Evolutionary conservation across 1,139 yeast species (phyloP).

Genomic region (Candida tropicalis): DNA sequence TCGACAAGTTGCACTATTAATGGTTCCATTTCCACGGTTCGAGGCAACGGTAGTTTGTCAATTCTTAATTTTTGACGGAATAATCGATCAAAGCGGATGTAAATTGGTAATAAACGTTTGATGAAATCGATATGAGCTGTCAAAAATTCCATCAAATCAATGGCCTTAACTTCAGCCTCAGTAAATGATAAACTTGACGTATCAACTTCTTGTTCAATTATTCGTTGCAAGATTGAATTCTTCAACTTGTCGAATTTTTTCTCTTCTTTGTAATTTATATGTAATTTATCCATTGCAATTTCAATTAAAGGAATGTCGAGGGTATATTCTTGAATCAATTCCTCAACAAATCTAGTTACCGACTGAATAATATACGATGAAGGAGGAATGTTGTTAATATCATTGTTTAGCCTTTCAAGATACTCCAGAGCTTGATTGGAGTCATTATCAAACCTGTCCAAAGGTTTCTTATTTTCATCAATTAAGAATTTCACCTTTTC

Average conservation of each 20-base stretch:
- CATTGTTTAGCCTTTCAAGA: constrained; percentile 1
- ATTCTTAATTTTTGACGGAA: constrained; percentile 6
- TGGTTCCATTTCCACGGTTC: not conserved
- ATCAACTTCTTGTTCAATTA: constrained; percentile 4
- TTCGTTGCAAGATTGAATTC: constrained; percentile 5
- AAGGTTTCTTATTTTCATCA: not conserved
- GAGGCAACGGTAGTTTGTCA: constrained; percentile 5
- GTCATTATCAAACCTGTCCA: constrained; percentile 3
- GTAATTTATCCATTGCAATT: constrained; percentile 5
- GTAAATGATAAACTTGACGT: constrained; percentile 8
- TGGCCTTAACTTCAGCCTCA: constrained; percentile 4
- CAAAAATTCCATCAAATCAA: constrained; percentile 7
- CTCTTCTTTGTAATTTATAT: constrained; percentile 3
- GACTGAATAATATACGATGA: constrained; percentile 1
- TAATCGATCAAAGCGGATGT: constrained; percentile 2
- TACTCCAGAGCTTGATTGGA: not conserved
- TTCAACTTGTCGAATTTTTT: constrained; percentile 5
- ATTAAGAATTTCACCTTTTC: constrained; percentile 1
- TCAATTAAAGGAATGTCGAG: not conserved
- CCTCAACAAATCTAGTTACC: constrained; percentile 3
- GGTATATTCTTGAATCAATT: constrained; percentile 1
- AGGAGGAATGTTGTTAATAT: constrained; percentile 2
- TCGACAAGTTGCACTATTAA: not conserved
- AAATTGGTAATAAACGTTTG: constrained; percentile 2
- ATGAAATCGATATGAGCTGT: constrained; percentile 10